Percentiles rank a stretch among this genome's conserved stretches.
These are phyloP conservation scores for Euptelea pleiosperma DNA, from an alignment of 164 flowering plant species.

Conservation along the genomic window DNA sequence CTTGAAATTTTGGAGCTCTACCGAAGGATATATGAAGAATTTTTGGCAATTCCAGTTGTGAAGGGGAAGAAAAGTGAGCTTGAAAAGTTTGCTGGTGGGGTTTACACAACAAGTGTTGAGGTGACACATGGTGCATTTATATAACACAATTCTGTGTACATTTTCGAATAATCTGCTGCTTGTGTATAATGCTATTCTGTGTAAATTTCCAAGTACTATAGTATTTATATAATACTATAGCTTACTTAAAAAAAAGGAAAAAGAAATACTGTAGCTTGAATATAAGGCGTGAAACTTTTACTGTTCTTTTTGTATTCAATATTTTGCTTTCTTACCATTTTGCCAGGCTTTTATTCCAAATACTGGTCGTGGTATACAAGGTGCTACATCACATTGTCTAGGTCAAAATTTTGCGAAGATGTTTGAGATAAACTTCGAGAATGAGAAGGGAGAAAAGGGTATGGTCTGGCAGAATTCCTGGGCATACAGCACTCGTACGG, in stretches of 20 bases:
- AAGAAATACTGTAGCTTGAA: too few relatives aligned
- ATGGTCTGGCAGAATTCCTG: conserved; percentile 99
- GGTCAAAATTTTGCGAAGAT: conserved; percentile 98
- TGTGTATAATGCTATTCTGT: neutral
- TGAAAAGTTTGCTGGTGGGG: conserved; percentile 99
- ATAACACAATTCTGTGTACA: neutral
- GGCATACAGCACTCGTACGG: conserved; percentile 94
- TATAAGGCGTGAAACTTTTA: too few relatives aligned
- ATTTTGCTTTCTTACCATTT: neutral
- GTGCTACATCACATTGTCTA: conserved; percentile 96
- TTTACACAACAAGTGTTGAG: conserved; percentile 95
- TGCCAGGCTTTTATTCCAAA: conserved; percentile 90
- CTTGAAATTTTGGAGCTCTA: conserved; percentile 91
- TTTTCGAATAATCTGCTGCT: too few relatives aligned
- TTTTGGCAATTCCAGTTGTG: conserved; percentile 80
- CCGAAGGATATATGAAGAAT: conserved; percentile 87
- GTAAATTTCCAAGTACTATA: too few relatives aligned
- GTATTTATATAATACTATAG: too few relatives aligned
- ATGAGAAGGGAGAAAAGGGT: conserved; percentile 81
- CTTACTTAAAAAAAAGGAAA: too few relatives aligned
- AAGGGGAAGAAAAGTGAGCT: conserved; percentile 92
- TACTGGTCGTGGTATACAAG: conserved; percentile 97
- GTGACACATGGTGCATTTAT: conserved; percentile 25
- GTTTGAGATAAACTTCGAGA: conserved; percentile 91
- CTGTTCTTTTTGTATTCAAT: neutral